Conservation (phyloP, 2,329 filamentous ascomycete genomes). For the Dothideomycetes sp. region DNA sequence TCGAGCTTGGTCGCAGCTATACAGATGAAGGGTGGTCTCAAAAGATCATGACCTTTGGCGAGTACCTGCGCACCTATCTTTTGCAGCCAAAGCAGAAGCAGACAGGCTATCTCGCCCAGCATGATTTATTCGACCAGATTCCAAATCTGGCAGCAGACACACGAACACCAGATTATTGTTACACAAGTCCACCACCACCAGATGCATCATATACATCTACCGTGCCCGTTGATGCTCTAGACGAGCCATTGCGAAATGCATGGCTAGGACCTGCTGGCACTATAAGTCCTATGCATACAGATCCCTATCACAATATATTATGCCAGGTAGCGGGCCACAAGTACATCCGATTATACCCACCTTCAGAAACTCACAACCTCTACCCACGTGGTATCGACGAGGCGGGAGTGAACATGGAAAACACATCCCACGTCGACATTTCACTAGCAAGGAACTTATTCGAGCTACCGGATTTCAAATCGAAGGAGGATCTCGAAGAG, state of each 20-base stretch:
- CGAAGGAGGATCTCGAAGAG: slow-evolving; percentile 14
- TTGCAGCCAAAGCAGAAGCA: slow-evolving; percentile 14
- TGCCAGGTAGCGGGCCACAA: slow-evolving; percentile 83
- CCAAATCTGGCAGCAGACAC: slow-evolving; percentile 68
- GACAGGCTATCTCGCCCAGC: slow-evolving; percentile 80
- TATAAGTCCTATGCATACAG: slow-evolving; percentile 86
- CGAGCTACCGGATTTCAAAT: slow-evolving; percentile 5
- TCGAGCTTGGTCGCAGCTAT: slow-evolving; percentile 75
- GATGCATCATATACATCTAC: slow-evolving; percentile 68
- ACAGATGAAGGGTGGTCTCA: slow-evolving; percentile 80
- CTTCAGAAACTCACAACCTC: slow-evolving; percentile 46
- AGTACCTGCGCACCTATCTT: slow-evolving; percentile 59
- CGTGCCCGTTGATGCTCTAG: slow-evolving; percentile 20
- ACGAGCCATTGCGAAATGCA: slow-evolving; percentile 65
- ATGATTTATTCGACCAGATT: slow-evolving; percentile 76
- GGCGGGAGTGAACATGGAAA: slow-evolving; percentile 75
- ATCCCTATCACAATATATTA: slow-evolving; percentile 87
- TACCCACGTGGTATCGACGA: slow-evolving; percentile 52
- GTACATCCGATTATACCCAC: slow-evolving; percentile 81
- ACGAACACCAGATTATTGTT: slow-evolving; percentile 73
- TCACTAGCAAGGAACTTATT: slow-evolving; percentile 13
- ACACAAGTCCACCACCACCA: slow-evolving; percentile 52
- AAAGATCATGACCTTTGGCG: slow-evolving; percentile 60
- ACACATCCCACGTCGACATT: slow-evolving; percentile 74
- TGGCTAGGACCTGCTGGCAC: slow-evolving; percentile 88